Evolutionary conservation across 371 early-diverging fungal genomes (phyloP), one percentile per base, ranked within the genome.

Genomic region (Syncephalastrum racemosum): DNA sequence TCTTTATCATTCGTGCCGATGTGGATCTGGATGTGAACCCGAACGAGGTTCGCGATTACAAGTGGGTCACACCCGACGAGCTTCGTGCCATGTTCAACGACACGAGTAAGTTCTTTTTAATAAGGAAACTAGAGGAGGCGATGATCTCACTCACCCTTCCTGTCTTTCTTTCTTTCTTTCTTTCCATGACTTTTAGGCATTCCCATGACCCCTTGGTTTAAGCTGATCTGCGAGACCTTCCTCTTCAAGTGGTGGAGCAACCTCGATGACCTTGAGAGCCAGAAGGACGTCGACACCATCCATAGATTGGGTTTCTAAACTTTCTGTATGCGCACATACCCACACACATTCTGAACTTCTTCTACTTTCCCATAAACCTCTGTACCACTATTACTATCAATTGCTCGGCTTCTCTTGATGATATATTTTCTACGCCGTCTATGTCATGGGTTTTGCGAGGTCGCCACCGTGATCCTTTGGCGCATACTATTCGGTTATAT

Each of bases 191-290:
- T 31, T 31, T 18, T 52, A 84, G 80, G 78, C 68, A 63, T 77
- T 18, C 84, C 71, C 42, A 77, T 96, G 63, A 98, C 98, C 12
- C 98, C 98, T 47, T 98, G 98, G 98, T 98, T 98, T 71, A 84
- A 84, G 61, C 74, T 97, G 48, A 97, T 98, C 62, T 92, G 89
- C 61, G 85, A 92, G 18, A 84, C 84, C 59, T 94, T 95, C 69
- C 70, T 98, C 66, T 96, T 91, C 76, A 84, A 86, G 58, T 98
- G 98, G 98, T 98, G 98, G 98, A 81, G 81, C 60, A 77, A 87
- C 46, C 71, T 96, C 54, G 93, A 89, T 64, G 75, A 82, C 46
- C 77, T 94, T 55, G 82, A 86, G 7, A 55, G 46, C 4, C 67
- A 83, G 40, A 79, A 83, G 58, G 91, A 94, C 62, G 79, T 77